Conservation (phyloP, 805 yeast species). For the Candida loeiensis region DNA sequence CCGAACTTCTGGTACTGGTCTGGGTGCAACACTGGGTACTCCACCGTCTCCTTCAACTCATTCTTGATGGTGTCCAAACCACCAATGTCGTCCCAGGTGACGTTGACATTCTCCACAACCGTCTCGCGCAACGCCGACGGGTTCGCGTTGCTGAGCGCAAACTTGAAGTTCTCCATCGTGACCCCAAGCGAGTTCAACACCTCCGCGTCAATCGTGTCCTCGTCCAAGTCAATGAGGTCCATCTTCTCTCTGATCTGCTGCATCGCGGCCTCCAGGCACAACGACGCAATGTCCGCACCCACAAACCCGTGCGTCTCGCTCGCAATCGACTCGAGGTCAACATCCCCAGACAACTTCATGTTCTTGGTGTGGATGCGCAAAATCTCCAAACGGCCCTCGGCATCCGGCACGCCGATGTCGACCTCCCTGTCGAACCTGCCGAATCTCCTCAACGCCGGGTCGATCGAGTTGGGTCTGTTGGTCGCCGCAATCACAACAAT, state of each 20-base stretch:
- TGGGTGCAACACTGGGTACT: slow-evolving; percentile 98
- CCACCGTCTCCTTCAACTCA: slow-evolving; percentile 98
- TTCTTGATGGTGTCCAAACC: slow-evolving; percentile 94
- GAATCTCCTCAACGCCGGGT: slow-evolving; percentile 80
- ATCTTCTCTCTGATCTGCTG: slow-evolving; percentile 99
- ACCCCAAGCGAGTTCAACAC: slow-evolving; percentile 94
- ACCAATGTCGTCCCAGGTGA: slow-evolving; percentile 99
- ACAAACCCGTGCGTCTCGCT: slow-evolving; percentile 99
- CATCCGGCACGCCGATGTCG: slow-evolving; percentile 93
- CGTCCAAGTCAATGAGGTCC: slow-evolving; percentile 95
- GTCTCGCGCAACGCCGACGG: slow-evolving; percentile 99
- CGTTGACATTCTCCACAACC: slow-evolving; percentile 97
- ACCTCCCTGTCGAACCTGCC: slow-evolving; percentile 87
- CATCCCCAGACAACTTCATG: slow-evolving; percentile 94
- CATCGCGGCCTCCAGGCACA: slow-evolving; percentile 99
- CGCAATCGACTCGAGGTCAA: slow-evolving; percentile 92
- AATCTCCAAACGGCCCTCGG: slow-evolving; percentile 96
- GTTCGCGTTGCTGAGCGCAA: slow-evolving; percentile 95
- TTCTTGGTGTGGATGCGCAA: slow-evolving; percentile 96
- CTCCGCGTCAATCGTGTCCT: slow-evolving; percentile 96
- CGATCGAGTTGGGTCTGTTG: slow-evolving; percentile 81
- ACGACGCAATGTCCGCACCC: slow-evolving; percentile 97
- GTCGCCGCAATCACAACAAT: slow-evolving; percentile 98
- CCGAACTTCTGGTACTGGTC: slow-evolving; percentile 98
- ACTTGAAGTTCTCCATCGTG: slow-evolving; percentile 97